Conservation (phyloP, 179 eudicot genomes). For the Vitellaria paradoxa region DNA sequence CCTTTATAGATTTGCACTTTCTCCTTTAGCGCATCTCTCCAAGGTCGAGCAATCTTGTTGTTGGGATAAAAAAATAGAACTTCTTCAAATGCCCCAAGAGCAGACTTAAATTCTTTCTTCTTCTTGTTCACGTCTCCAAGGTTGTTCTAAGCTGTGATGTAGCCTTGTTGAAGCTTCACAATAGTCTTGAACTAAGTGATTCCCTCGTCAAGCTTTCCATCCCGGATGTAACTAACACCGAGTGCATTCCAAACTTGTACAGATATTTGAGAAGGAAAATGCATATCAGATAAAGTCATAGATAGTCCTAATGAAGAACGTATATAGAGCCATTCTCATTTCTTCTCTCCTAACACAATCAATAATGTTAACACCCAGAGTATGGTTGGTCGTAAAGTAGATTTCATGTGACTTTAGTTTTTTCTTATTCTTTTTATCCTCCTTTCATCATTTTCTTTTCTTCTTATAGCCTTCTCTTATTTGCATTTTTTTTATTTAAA, state of each 20-base stretch:
- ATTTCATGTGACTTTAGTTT: not conserved
- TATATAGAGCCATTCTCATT: not conserved
- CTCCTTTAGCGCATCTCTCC: conserved; percentile 68
- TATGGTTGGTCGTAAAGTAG: not conserved
- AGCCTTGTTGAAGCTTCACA: conserved; percentile 92
- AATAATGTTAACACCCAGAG: not conserved
- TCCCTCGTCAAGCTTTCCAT: conserved; percentile 84
- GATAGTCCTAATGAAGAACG: not conserved
- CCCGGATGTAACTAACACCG: conserved; percentile 85
- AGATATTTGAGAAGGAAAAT: not conserved
- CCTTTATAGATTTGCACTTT: conserved; percentile 79
- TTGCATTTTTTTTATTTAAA: too few relatives aligned
- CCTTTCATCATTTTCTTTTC: too few relatives aligned
- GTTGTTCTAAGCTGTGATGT: conserved; percentile 96
- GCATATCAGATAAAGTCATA: not conserved
- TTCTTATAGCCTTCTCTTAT: too few relatives aligned
- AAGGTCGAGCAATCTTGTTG: conserved; percentile 81
- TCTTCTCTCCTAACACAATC: not conserved
- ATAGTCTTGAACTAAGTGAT: conserved; percentile 78
- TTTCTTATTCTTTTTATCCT: too few relatives aligned
- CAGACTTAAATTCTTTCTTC: conserved; percentile 70
- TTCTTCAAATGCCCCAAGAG: conserved; percentile 89
- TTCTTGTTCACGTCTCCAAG: conserved; percentile 90
- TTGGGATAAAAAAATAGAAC: conserved; percentile 98
- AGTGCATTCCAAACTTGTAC: conserved; percentile 87